Percentiles rank a stretch among this genome's conserved stretches.
phyloP scores from a whole-genome alignment of 2,329 filamentous ascomycete genomes.

The Magnaporthiopsis poae region DNA sequence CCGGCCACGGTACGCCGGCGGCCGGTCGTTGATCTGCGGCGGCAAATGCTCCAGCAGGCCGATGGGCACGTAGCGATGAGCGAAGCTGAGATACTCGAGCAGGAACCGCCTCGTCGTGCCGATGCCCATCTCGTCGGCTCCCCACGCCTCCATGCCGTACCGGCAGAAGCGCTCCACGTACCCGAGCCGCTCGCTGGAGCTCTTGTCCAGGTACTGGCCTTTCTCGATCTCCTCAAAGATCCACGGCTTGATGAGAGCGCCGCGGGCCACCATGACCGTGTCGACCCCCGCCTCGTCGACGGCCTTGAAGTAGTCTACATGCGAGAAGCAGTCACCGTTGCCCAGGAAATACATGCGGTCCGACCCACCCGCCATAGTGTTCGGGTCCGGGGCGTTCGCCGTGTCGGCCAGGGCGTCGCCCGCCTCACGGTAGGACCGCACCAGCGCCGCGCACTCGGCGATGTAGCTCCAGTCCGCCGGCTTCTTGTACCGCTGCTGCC shows the following conservation, averaged over 20 bases:
- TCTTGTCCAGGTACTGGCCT: conserved; percentile 92
- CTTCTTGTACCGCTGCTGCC: conserved; percentile 88
- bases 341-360: conserved; percentile 77
- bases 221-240: conserved; percentile 91
- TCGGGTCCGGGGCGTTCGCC: conserved; percentile 62
- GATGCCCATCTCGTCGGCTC: conserved; percentile 85
- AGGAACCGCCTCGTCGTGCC: conserved; percentile 85
- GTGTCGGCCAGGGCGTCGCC: conserved; percentile 64
- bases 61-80: conserved; percentile 81
- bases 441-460: conserved; percentile 73
- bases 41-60: conserved; percentile 82
- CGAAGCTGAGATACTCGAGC: conserved; percentile 91
- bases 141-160: conserved; percentile 90
- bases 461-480: conserved; percentile 95
- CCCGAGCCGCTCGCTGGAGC: conserved; percentile 69
- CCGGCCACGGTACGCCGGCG: conserved; percentile 71
- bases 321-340: conserved; percentile 93
- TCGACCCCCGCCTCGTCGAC: conserved; percentile 72
- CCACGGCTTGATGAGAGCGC: conserved; percentile 95
- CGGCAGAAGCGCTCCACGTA: conserved; percentile 84
- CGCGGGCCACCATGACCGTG: conserved; percentile 93
- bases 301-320: conserved; percentile 74
- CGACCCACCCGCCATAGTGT: conserved; percentile 54
- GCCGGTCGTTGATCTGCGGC: conserved; percentile 78
- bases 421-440: conserved; percentile 68